Base-by-base conservation (phyloP, 176 grass and related monocot genomes). In the Avena insularis region DNA sequence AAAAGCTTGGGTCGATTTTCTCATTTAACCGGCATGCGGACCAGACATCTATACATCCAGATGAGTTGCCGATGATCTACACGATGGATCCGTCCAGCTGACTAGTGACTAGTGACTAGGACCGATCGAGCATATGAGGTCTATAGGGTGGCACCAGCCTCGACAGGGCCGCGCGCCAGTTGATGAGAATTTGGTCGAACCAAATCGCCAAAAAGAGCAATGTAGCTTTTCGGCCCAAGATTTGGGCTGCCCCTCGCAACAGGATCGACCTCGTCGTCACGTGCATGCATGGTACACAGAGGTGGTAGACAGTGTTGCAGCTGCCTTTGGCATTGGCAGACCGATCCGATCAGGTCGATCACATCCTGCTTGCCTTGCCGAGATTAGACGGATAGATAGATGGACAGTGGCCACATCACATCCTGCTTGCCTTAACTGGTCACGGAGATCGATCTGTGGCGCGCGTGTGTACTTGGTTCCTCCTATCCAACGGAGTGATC, bases 181-280 rank as follows among this genome's bases (percentile, higher is more conserved):
- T 14, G 71, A 80, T 10, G 9, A 25, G 5, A 63, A 47, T 29
- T 77, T 33, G 21, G 21, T 53, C 29, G 20, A 46, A 75, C 68
- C 82, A 80, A 85, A 89, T 89, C 88, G 47, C 12, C 1, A 63
- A 80, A 89, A 89, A 45, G 64, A 63, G 31, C 38, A 6, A 40
- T 40, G 38, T 40, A 40, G 38, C 67, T 84, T 51, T 85, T 20
- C 70, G 15, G 4, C 45, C n/a, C 0, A 80, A 89, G 75, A 89
- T 85, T 79, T 84, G 74, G 53, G 5, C 23, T 38, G 23, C 79
- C 20, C 38, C 31, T 31, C 31, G 31, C 31, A 45, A 6, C 57
- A 27, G 55, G 77, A 79, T 57, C 53, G 77, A 60, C 27, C 49
- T 54, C 14, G 4, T 46, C 78, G 31, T 33, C 31, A 64, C n/a